phyloP scores from a whole-genome alignment of 2,329 filamentous ascomycete species.

The Tolypocladium inflatum region DNA sequence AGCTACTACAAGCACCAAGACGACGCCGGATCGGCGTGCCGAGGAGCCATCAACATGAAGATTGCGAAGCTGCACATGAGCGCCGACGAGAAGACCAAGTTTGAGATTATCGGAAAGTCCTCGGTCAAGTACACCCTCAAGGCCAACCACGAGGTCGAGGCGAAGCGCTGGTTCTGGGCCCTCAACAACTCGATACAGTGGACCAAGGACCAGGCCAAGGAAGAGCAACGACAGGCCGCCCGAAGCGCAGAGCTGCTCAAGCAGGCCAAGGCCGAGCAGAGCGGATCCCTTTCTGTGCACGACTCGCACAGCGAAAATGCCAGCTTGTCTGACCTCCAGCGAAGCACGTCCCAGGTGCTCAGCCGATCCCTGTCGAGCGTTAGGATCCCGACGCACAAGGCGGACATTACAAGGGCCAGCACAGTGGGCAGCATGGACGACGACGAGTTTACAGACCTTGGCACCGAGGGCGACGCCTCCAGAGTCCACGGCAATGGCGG shows the following conservation, averaged over 20 bases:
- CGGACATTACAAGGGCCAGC: constrained; percentile 29
- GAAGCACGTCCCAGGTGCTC: constrained; percentile 34
- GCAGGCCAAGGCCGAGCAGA: constrained; percentile 71
- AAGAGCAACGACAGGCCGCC: constrained; percentile 70
- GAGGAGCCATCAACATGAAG: constrained; percentile 97
- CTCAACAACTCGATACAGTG: constrained; percentile 98
- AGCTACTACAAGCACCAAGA: constrained; percentile 99
- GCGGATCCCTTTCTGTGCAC: constrained; percentile 35
- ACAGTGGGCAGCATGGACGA: constrained; percentile 41
- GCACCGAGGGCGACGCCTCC: constrained; percentile 32
- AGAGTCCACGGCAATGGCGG: constrained; percentile 24
- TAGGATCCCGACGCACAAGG: constrained; percentile 21
- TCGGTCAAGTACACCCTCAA: constrained; percentile 98
- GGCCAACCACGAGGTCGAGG: constrained; percentile 95
- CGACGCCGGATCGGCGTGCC: constrained; percentile 89
- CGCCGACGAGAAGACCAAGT: constrained; percentile 91
- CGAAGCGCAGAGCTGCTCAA: constrained; percentile 66
- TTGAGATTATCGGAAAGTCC: constrained; percentile 96
- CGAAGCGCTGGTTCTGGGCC: constrained; percentile 98
- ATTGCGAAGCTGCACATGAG: constrained; percentile 95
- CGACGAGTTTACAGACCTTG: constrained; percentile 40
- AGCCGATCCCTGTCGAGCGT: constrained; percentile 17
- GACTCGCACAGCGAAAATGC: constrained; percentile 41
- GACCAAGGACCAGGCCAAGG: constrained; percentile 92
- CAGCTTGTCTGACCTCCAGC: constrained; percentile 37